A percentile compares a stretch with the other conserved stretches of the same genome.
Evolutionary conservation across 1,284 basidiomycete species (phyloP).

Genomic region (Papiliotrema nemorosa): DNA sequence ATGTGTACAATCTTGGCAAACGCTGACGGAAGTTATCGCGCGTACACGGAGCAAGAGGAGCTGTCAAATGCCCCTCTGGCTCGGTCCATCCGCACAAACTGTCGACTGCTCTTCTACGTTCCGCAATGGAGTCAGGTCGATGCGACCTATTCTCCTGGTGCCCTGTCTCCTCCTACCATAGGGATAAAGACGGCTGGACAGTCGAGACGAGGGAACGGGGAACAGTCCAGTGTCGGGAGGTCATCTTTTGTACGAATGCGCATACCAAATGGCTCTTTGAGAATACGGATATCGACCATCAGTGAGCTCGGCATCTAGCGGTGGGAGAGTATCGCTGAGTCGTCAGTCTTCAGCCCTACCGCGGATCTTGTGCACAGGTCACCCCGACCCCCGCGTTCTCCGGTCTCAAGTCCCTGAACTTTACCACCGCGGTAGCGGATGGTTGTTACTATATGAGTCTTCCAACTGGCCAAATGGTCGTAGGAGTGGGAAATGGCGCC

Average conservation of each 20-base stretch:
- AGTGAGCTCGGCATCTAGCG: background rate
- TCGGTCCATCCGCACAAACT: constrained; percentile 35
- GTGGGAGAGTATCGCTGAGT: background rate
- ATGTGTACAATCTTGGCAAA: background rate
- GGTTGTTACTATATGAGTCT: background rate
- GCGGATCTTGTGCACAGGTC: background rate
- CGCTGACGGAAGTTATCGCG: constrained; percentile 6
- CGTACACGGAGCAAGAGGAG: constrained; percentile 7
- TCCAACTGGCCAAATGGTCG: background rate
- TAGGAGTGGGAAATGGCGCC: background rate
- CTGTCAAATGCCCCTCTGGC: constrained; percentile 17
- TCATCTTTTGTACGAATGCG: constrained; percentile 37
- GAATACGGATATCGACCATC: constrained; percentile 9
- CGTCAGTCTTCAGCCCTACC: background rate
- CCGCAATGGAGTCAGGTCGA: constrained; percentile 10
- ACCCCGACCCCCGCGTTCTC: background rate
- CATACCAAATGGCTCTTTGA: constrained; percentile 33
- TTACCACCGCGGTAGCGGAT: background rate
- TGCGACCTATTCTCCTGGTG: constrained; percentile 18
- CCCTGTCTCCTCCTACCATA: constrained; percentile 8
- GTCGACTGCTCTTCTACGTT: constrained; percentile 15
- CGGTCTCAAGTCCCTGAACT: background rate
- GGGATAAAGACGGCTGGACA: background rate
- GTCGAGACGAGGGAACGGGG: constrained; percentile 24
- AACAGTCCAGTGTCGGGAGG: constrained; percentile 18